Evolutionary conservation across 2,329 filamentous ascomycete genomes (phyloP).

Genomic region (Exophiala sideris): DNA sequence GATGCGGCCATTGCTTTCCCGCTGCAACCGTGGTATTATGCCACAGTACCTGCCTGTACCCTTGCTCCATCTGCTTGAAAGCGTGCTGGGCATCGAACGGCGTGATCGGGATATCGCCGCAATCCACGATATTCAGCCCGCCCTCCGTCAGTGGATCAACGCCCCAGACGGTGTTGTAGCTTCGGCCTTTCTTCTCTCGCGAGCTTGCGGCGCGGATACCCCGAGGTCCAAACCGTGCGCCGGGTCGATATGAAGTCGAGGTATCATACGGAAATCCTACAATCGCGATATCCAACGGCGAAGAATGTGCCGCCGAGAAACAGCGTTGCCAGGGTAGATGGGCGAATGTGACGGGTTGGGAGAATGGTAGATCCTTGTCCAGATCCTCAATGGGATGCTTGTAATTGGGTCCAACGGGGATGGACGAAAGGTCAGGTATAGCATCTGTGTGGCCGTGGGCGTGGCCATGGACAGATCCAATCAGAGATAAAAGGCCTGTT

Average conservation of each 20-base stretch:
- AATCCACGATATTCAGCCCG: conserved; percentile 65
- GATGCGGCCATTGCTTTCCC: conserved; percentile 63
- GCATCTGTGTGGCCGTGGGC: not conserved
- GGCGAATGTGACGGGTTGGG: conserved; percentile 32
- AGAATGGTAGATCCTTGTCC: conserved; percentile 33
- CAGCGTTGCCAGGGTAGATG: conserved; percentile 32
- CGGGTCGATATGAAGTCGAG: conserved; percentile 33
- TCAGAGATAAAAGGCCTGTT: not conserved
- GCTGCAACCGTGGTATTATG: conserved; percentile 68
- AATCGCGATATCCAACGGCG: conserved; percentile 32
- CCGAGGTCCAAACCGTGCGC: conserved; percentile 34
- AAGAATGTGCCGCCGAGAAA: conserved; percentile 26
- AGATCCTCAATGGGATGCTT: conserved; percentile 30
- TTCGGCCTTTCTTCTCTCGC: conserved; percentile 31
- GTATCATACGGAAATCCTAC: conserved; percentile 37
- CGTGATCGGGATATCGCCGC: conserved; percentile 79
- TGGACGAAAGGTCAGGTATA: not conserved
- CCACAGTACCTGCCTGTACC: conserved; percentile 71
- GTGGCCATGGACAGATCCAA: not conserved
- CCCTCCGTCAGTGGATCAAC: conserved; percentile 29
- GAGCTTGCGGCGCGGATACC: conserved; percentile 33
- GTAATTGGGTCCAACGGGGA: conserved; percentile 27
- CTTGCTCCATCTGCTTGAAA: conserved; percentile 79
- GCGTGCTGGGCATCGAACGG: conserved; percentile 84
- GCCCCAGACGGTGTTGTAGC: conserved; percentile 32